Conservation (phyloP, 2,329 filamentous ascomycete species). For the Fusarium staphyleae region DNA sequence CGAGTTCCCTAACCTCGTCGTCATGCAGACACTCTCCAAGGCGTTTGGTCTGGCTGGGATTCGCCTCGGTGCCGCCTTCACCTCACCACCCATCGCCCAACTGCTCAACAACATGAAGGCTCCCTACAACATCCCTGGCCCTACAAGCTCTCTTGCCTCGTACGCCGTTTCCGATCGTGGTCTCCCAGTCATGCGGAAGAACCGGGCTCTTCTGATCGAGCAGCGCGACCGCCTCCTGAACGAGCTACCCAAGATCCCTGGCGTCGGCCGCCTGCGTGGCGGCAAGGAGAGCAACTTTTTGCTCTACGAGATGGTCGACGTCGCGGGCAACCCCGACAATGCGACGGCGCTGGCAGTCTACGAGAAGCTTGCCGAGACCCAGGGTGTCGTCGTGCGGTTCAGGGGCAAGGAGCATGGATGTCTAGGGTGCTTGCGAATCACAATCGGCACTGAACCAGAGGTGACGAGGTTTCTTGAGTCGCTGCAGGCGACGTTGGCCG, state of each 20-base stretch:
- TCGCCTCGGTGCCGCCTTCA: slow-evolving; percentile 85
- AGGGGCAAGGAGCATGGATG: slow-evolving; percentile 92
- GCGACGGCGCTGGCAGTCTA: slow-evolving; percentile 80
- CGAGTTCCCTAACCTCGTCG: slow-evolving; percentile 93
- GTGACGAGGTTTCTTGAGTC: slow-evolving; percentile 79
- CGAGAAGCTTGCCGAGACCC: slow-evolving; percentile 80
- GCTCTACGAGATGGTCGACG: slow-evolving; percentile 85
- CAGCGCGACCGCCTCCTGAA: slow-evolving; percentile 80
- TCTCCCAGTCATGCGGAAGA: slow-evolving; percentile 73
- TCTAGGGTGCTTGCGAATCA: slow-evolving; percentile 86
- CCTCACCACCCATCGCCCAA: slow-evolving; percentile 73
- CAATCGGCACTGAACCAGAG: slow-evolving; percentile 88
- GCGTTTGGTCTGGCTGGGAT: slow-evolving; percentile 96
- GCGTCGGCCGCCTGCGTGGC: slow-evolving; percentile 82
- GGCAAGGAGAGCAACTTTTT: slow-evolving; percentile 88
- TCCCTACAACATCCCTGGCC: slow-evolving; percentile 92
- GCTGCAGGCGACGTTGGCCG: slow-evolving; percentile 59
- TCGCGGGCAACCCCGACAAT: slow-evolving; percentile 78
- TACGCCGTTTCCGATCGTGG: slow-evolving; percentile 74
- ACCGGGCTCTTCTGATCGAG: slow-evolving; percentile 72
- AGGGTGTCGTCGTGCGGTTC: slow-evolving; percentile 92
- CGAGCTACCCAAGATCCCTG: slow-evolving; percentile 76
- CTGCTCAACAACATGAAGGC: slow-evolving; percentile 94
- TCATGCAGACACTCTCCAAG: slow-evolving; percentile 99
- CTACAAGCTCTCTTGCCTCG: slow-evolving; percentile 81